Percentiles rank a stretch among this genome's conserved stretches.
These are phyloP conservation scores for Cyberlindnera veronae DNA, from an alignment of 805 yeast species.

Conservation along the genomic window DNA sequence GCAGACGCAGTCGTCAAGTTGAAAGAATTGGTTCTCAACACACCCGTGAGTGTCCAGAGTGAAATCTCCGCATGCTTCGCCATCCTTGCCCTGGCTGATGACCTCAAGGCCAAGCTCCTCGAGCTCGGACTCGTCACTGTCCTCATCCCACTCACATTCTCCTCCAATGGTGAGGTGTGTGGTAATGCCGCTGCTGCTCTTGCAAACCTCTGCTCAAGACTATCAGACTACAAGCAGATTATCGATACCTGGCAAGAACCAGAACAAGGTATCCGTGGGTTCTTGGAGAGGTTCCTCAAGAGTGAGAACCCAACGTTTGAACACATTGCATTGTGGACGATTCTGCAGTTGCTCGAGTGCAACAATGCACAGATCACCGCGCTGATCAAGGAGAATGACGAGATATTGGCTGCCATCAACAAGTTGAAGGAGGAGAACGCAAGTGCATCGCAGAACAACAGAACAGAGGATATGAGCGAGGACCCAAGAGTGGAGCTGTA, in stretches of 20 bases:
- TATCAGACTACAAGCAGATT: constrained; percentile 76
- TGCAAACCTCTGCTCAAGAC: constrained; percentile 91
- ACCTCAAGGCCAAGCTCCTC: constrained; percentile 78
- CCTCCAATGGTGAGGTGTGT: constrained; percentile 89
- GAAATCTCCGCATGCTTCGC: constrained; percentile 98
- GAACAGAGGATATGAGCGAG: constrained; percentile 42
- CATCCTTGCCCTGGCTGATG: constrained; percentile 93
- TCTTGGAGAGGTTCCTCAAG: constrained; percentile 73
- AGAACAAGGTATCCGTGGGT: constrained; percentile 81
- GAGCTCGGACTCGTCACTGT: constrained; percentile 84
- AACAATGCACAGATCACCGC: constrained; percentile 60
- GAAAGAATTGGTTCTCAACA: constrained; percentile 75
- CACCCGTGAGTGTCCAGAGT: constrained; percentile 91
- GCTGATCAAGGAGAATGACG: constrained; percentile 51
- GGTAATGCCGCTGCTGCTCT: constrained; percentile 98
- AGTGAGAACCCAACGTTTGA: constrained; percentile 91
- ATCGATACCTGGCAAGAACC: constrained; percentile 76
- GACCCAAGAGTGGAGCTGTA: constrained; percentile 64
- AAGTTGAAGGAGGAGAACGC: constrained; percentile 38
- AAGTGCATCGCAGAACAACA: constrained; percentile 29
- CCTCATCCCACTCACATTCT: constrained; percentile 84
- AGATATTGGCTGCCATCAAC: constrained; percentile 52
- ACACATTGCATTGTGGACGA: constrained; percentile 97
- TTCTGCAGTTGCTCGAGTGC: constrained; percentile 86
- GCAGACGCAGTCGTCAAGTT: constrained; percentile 96